phyloP scores from a whole-genome alignment of 2,329 filamentous ascomycete genomes.

The Pseudocercospora eumusae region DNA sequence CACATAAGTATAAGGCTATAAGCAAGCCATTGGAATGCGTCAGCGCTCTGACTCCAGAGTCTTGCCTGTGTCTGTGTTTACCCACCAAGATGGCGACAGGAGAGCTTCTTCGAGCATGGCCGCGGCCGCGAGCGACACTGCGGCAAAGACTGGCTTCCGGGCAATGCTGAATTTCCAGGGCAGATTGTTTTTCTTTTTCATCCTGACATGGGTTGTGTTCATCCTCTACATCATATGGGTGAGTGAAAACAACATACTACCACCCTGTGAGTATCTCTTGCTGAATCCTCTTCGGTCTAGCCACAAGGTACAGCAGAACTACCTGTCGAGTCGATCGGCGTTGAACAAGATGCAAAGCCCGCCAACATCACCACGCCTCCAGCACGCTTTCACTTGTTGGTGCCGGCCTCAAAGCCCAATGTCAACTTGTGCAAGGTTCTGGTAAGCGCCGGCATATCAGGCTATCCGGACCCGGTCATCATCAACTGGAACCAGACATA shows the following conservation, averaged over 20 bases:
- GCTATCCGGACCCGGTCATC: slow-evolving; percentile 33
- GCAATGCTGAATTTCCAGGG: slow-evolving; percentile 18
- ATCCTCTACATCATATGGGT: slow-evolving; percentile 19
- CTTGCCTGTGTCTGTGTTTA: not conserved
- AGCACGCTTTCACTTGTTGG: slow-evolving; percentile 32
- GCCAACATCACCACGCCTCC: slow-evolving; percentile 15
- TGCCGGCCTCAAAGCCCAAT: slow-evolving; percentile 31
- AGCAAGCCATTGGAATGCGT: not conserved
- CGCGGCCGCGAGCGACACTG: not conserved
- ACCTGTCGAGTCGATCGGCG: not conserved
- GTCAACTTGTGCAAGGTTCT: slow-evolving; percentile 34
- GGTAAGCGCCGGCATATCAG: slow-evolving; percentile 29
- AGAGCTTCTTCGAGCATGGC: not conserved
- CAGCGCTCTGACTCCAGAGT: slow-evolving; percentile 6
- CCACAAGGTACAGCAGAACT: not conserved
- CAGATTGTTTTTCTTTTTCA: slow-evolving; percentile 16
- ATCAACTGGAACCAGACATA: slow-evolving; percentile 30
- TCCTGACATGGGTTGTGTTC: slow-evolving; percentile 17
- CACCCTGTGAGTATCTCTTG: not conserved
- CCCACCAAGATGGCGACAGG: not conserved
- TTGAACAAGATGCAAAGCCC: not conserved
- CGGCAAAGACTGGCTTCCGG: slow-evolving; percentile 13
- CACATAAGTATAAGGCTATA: not conserved
- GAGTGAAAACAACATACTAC: not conserved
- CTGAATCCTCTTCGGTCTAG: slow-evolving; percentile 6